phyloP scores from a whole-genome alignment of 2,329 filamentous ascomycete species.

The Verticillium nonalfalfae region DNA sequence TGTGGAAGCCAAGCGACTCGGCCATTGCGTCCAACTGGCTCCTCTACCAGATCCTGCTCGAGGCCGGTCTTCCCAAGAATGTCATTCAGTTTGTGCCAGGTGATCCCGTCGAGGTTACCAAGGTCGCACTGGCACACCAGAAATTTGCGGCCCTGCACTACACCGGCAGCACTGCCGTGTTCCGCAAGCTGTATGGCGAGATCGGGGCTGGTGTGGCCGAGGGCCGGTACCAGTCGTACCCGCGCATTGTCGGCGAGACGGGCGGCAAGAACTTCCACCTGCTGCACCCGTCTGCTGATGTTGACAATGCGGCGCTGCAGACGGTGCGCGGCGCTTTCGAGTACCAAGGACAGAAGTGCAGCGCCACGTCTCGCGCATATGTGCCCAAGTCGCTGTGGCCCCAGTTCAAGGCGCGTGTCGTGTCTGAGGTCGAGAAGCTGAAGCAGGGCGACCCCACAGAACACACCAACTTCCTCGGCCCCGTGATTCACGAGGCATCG shows the following conservation, averaged over 20 bases:
- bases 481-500: conserved; percentile 75
- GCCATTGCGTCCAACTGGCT: conserved; percentile 90
- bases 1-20: conserved; percentile 93
- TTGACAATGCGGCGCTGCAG: conserved; percentile 73
- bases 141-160: conserved; percentile 91
- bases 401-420: conserved; percentile 60
- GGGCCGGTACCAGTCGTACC: conserved; percentile 78
- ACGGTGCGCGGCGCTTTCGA: conserved; percentile 85
- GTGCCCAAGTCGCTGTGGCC: conserved; percentile 70
- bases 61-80: conserved; percentile 81
- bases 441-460: conserved; percentile 64
- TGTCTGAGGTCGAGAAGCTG: conserved; percentile 62
- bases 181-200: conserved; percentile 80
- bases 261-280: conserved; percentile 93
- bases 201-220: conserved; percentile 78
- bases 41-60: conserved; percentile 81
- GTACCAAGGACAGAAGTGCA: conserved; percentile 89
- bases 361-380: conserved; percentile 75
- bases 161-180: conserved; percentile 87
- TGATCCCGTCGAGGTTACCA: conserved; percentile 77
- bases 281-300: conserved; percentile 69
- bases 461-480: conserved; percentile 76
- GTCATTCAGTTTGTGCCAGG: conserved; percentile 94
- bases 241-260: conserved; percentile 83
- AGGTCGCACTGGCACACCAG: conserved; percentile 66